A percentile compares a stretch with the other conserved stretches of the same genome.
Evolutionary conservation across 176 grass and related monocot genomes (phyloP).

Genomic region (Hordeum marinum): DNA sequence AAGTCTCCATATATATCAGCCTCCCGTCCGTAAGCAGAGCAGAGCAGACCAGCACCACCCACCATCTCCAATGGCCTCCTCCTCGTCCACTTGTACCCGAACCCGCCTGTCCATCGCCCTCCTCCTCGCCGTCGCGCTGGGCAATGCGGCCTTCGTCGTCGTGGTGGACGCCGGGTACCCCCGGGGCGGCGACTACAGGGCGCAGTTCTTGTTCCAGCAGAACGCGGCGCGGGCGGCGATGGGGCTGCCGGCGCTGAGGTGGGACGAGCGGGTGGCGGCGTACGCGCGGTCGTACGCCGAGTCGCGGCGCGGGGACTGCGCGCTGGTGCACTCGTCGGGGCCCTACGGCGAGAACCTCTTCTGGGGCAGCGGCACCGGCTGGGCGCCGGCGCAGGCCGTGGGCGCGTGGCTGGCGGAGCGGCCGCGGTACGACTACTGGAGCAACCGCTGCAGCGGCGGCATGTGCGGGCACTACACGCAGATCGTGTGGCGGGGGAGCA

Average conservation of each 20-base stretch:
- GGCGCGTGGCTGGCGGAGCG: constrained; percentile 58
- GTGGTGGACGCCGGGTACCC: neutral
- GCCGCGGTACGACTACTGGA: constrained; percentile 54
- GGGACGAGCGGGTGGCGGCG: constrained; percentile 49
- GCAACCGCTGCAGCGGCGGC: constrained; percentile 56
- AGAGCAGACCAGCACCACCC: neutral
- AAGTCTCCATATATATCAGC: neutral
- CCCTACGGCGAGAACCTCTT: constrained; percentile 92
- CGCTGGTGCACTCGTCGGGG: constrained; percentile 65
- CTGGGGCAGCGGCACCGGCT: constrained; percentile 70
- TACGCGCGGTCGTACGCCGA: constrained; percentile 66
- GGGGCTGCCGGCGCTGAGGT: constrained; percentile 35
- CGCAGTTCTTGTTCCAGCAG: constrained; percentile 53
- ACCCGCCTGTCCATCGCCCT: neutral
- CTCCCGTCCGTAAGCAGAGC: neutral
- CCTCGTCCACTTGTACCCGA: neutral
- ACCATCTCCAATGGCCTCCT: constrained; percentile 31
- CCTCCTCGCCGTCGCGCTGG: neutral
- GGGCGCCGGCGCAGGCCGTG: constrained; percentile 56
- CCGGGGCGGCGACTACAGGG: neutral
- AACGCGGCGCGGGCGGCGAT: constrained; percentile 45
- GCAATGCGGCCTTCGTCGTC: too few species aligned
- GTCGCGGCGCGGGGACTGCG: constrained; percentile 57
- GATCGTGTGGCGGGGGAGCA: constrained; percentile 54
- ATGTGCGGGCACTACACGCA: constrained; percentile 90